Evolutionary conservation across 495 filamentous ascomycete species (phyloP), one percentile per base, ranked within the genome.

Genomic region (Penicillium manginii): DNA sequence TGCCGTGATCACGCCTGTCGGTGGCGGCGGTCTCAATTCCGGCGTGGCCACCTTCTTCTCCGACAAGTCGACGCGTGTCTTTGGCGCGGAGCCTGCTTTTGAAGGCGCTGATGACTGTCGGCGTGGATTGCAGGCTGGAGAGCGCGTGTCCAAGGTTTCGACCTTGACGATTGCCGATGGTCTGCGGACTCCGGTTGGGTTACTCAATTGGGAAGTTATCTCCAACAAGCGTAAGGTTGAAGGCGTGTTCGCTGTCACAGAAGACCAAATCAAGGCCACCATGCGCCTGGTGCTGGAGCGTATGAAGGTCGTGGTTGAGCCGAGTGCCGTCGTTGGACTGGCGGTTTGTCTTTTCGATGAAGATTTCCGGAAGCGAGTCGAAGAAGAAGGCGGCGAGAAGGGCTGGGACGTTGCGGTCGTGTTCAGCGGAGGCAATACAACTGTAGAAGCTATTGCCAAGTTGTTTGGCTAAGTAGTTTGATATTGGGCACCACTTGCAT

Each of bases 231-330:
- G 70, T n/a, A 84, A 92, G 60, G 88, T 96, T 0, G 61, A 73
- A 4, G 91, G 86, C 2, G 86, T 96, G 59, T 97, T 83, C 75
- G 79, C 82, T 39, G 94, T 93, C 0, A 86, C 78, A 8, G 94
- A 98, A 70, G 86, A 86, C 61, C 84, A 96, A 77, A 97, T 98
- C 72, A 83, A 84, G 73, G 73, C 73, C 10, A 89, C 93, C 3
- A 78, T 98, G 84, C 73, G 78, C 58, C 68, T 97, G 64, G 89
- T 93, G 31, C 70, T 93, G 67, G 93, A 98, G 81, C 74, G 93
- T 57, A 86, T 96, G 83, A 98, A 98, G 84, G 75, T 96, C 43
- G 83, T 97, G 43, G 84, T 97, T 22, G 94, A 98, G 78, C 94
- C 94, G 48, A 93, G 90, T 71, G 84, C 93, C 3, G 91, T 88